Evolutionary conservation across 345 rosid species (phyloP).

Genomic region (Clausena lansium): DNA sequence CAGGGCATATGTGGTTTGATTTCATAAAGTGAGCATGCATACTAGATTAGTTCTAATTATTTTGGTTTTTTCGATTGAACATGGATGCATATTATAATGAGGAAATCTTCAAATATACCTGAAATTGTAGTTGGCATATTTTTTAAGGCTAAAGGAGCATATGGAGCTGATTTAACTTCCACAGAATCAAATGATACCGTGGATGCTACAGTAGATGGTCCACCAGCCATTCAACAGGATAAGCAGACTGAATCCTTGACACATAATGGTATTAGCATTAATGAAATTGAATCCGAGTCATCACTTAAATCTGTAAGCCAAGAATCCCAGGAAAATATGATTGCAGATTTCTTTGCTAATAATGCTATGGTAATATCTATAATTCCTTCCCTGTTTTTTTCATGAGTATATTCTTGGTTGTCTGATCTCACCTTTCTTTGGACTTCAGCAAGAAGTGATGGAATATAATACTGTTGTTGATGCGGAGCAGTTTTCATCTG

Average conservation of each 20-base stretch:
- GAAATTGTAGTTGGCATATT: slow-evolving; percentile 22
- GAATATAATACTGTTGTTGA: slow-evolving; percentile 10
- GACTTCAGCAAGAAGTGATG: slow-evolving; percentile 34
- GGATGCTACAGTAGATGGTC: slow-evolving; percentile 8
- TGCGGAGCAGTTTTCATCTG: slow-evolving; percentile 22
- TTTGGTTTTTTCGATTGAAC: not conserved
- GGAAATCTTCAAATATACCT: slow-evolving; percentile 10
- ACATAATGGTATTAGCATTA: slow-evolving; percentile 22
- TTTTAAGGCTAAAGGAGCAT: slow-evolving; percentile 25
- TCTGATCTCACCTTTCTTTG: slow-evolving; percentile 3
- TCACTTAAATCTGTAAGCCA: slow-evolving; percentile 18
- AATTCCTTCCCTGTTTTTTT: slow-evolving; percentile 17
- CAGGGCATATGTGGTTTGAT: slow-evolving; percentile 3
- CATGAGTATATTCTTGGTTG: slow-evolving; percentile 7
- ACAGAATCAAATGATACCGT: slow-evolving; percentile 6
- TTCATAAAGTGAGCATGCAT: not conserved
- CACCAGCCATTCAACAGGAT: slow-evolving; percentile 28
- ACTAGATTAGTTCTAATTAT: not conserved
- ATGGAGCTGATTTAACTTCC: slow-evolving; percentile 29
- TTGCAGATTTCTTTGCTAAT: slow-evolving; percentile 19
- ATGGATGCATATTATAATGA: not conserved
- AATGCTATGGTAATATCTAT: slow-evolving; percentile 32
- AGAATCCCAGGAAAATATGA: slow-evolving; percentile 20
- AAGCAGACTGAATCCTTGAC: slow-evolving; percentile 22
- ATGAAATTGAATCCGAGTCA: slow-evolving; percentile 25